A percentile compares a stretch with the other conserved stretches of the same genome.
Evolutionary conservation across 768 basidiomycete species (phyloP).

Genomic region (Lentinula sp.): DNA sequence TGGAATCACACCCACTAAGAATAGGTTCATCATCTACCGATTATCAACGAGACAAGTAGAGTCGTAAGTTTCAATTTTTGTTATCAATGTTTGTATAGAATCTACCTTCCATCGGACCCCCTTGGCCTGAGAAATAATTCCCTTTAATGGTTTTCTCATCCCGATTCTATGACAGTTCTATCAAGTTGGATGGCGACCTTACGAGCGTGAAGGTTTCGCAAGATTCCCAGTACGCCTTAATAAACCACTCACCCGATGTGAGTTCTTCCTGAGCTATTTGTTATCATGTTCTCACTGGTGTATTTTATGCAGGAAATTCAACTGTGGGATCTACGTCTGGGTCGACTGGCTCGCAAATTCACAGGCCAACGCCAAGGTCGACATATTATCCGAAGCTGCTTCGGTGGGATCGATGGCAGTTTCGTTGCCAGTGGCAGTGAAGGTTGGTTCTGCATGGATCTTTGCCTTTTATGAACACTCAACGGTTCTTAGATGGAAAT

Average conservation of each 20-base stretch:
- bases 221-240: slow-evolving; percentile 81
- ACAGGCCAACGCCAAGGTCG: slow-evolving; percentile 79
- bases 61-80: slow-evolving; percentile 42
- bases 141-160: slow-evolving; percentile 3
- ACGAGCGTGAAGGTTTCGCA: slow-evolving; percentile 84
- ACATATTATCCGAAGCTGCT: slow-evolving; percentile 89
- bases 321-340: slow-evolving; percentile 73
- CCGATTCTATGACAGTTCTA: slow-evolving; percentile 39
- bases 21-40: slow-evolving; percentile 68
- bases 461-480: background rate
- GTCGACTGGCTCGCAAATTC: slow-evolving; percentile 71
- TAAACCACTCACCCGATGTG: slow-evolving; percentile 86
- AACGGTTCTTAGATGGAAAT: slow-evolving; percentile 60
- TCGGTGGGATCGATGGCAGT: slow-evolving; percentile 84
- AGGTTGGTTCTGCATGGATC: slow-evolving; percentile 45
- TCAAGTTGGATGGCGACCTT: slow-evolving; percentile 69
- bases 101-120: background rate
- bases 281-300: slow-evolving; percentile 8
- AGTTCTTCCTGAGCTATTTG: slow-evolving; percentile 21
- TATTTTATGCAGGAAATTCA: slow-evolving; percentile 69
- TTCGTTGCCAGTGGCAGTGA: slow-evolving; percentile 94
- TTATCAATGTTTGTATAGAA: background rate
- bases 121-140: slow-evolving; percentile 1
- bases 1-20: slow-evolving; percentile 24
- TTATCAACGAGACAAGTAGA: slow-evolving; percentile 60